Base-by-base conservation (phyloP, 1,284 basidiomycete species). In the Pseudozyma sp. region DNA sequence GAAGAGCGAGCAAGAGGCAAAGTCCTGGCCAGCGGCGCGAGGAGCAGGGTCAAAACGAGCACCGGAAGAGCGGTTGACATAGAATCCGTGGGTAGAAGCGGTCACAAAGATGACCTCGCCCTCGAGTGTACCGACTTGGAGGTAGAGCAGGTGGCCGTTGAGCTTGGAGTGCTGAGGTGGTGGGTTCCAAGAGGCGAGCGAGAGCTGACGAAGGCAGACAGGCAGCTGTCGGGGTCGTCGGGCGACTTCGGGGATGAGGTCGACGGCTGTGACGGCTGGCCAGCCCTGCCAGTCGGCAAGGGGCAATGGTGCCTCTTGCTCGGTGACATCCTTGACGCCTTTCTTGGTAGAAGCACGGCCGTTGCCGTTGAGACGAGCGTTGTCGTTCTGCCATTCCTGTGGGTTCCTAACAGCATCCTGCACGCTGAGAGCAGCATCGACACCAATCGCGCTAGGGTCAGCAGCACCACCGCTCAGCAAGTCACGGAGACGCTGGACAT, bases 131-230 rank as follows among this genome's bases (percentile, higher is more conserved):
- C 86, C 86, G 51, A 88, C 83, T 49, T 86, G 87, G 53, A 89
- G 85, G 80, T 89, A 89, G 60, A 89, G 86, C 64, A 88, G 86
- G 79, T 89, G 88, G 40, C 89, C 89, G 53, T 86, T 83, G 44
- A 88, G 86, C 45, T 87, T 87, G 40, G 86, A 84, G 70, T 88
- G 87, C 25, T 88, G 87, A 8, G 88, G 87, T 34, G 88, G 88
- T 25, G 89, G 89, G 81, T 88, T 89, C 88, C 89, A 89, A n/a
- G 86, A 86, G 31, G 88, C 87, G 53, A 89, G 80, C 65, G 86
- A 85, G 65, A 89, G 85, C n/a, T 86, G 82, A 65, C 86, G 86
- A 44, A 89, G 85, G 82, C 78, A 84, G 70, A 77, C 25, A 76
- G 85, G 75, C 80, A 86, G 64, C 77, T 70, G 38, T 18, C 82